Evolutionary conservation across 495 filamentous ascomycete species (phyloP).

Genomic region (Lophiotrema nucula): DNA sequence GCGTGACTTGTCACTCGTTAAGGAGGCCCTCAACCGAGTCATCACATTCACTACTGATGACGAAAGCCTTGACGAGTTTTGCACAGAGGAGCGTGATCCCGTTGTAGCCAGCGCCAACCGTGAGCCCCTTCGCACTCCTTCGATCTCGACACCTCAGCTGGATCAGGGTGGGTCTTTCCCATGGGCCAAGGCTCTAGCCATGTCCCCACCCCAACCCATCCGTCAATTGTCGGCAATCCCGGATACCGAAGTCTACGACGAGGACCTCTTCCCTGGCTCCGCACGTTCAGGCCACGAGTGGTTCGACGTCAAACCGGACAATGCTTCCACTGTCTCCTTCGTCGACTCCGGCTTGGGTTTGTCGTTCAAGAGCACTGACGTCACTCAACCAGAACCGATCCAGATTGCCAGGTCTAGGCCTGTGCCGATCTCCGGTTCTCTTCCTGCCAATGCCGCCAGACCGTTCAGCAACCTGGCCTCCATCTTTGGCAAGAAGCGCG

Average conservation of each 20-base stretch:
- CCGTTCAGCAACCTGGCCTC: constrained; percentile 66
- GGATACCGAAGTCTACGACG: constrained; percentile 74
- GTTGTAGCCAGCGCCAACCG: constrained; percentile 81
- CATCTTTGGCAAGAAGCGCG: constrained; percentile 73
- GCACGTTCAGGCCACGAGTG: constrained; percentile 51
- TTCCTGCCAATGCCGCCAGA: constrained; percentile 66
- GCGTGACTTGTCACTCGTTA: constrained; percentile 75
- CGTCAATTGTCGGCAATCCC: constrained; percentile 87
- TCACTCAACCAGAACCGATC: constrained; percentile 44
- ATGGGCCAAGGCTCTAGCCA: constrained; percentile 88
- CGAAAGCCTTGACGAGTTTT: constrained; percentile 89
- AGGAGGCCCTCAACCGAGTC: constrained; percentile 70
- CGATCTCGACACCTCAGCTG: constrained; percentile 82
- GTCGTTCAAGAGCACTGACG: constrained; percentile 63
- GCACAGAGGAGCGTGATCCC: constrained; percentile 69
- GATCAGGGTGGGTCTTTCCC: constrained; percentile 83
- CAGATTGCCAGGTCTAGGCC: constrained; percentile 45
- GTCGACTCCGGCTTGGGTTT: constrained; percentile 71
- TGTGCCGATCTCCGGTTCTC: constrained; percentile 68
- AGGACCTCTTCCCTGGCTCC: constrained; percentile 84
- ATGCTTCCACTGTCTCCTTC: constrained; percentile 75
- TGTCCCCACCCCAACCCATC: constrained; percentile 66
- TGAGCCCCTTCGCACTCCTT: constrained; percentile 93
- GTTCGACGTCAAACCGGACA: constrained; percentile 57
- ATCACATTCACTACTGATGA: constrained; percentile 95